Evolutionary conservation across 2,329 filamentous ascomycete species (phyloP), one percentile per base, ranked within the genome.

Genomic region (Cladobotryum protrusum): DNA sequence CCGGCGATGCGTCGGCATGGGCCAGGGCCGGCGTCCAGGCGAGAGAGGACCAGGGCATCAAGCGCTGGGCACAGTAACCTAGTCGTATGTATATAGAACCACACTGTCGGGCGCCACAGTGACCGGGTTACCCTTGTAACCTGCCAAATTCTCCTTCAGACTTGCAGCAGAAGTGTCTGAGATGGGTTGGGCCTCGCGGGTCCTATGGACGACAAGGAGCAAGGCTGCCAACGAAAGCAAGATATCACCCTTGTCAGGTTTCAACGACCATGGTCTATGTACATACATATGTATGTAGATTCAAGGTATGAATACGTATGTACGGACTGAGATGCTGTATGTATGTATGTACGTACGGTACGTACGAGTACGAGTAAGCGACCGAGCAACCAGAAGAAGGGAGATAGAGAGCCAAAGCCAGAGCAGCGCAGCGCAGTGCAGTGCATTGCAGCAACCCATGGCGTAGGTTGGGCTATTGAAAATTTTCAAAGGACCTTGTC

Each of bases 31-130:
- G 43, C 44, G 24, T 47, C 45, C 41, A 43, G 47, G 24, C 41
- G 43, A 40, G 46, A 32, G 24, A 34, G 45, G 24, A 29, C 24
- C 24, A 29, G 24, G 24, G 24, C 24, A 29, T 29, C 4, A 29
- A 29, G 24, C 24, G 24, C 24, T 29, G 24, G 24, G 24, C 24
- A 29, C 24, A 29, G 24, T 29, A 29, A 29, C 24, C 24, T 29
- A 29, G 24, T 29, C 24, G 24, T 29, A 29, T 29, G 24, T n/a
- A n/a, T n/a, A 17, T 24, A 20, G 19, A 42, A 52, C 49, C 49
- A 48, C 45, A 48, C 45, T 34, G 47, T 49, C 42, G 50, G 47
- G 47, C 41, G 46, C 50, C 45, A 52, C 50, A 49, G 36, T 41
- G 46, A 49, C 45, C 45, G 42, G 41, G 50, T 49, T 45, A 18